Base-by-base conservation (phyloP, 2,329 filamentous ascomycete genomes). In the Trichoderma simmonsii region DNA sequence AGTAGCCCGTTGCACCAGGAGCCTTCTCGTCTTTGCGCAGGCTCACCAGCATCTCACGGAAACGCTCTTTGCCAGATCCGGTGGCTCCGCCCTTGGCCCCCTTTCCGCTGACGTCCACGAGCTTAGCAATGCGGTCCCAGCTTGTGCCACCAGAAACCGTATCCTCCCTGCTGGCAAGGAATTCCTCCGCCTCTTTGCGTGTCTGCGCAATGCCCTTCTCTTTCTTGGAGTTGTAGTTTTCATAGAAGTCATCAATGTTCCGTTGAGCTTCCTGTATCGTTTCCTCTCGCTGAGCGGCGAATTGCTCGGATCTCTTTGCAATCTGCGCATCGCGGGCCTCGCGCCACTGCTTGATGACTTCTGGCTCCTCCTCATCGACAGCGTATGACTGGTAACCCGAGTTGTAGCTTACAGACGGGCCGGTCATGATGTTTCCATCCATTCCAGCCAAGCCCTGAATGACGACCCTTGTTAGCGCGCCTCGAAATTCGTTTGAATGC, bases 221-320 rank as follows among this genome's bases (percentile, higher is more conserved):
- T 82, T 96, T 95, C 86, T 98, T 97, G 82, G 92, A 91, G 86
- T 98, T 98, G 87, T 99, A 99, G 84, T 97, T 98, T 80, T 98
- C 95, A 86, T 99, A 99, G 85, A 98, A 99, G 81, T 98, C 96
- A 81, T 99, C 96, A 75, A 99, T 97, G 82, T 97, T 96, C 81
- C 95, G 89, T 80, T 94, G 94, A 12, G 96, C 96, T 77, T 96
- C 94, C 81, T 93, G 90, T 80, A 98, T 85, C 2, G 94, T 98
- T 81, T 95, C 91, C 74, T 90, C 89, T 81, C 96, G 96, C 84
- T 95, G 93, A 75, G 90, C 87, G 56, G 90, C 89, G 70, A 95
- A 95, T 76, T 95, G 90, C 82, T 97, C 91, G 75, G 93, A 91
- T 78, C 95, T 93, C 82, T 95, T 94, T 77, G 91, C 87, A 75